Evolutionary conservation across 352 stramenopile genomes (phyloP).

Genomic region (Pythium aphanidermatum): DNA sequence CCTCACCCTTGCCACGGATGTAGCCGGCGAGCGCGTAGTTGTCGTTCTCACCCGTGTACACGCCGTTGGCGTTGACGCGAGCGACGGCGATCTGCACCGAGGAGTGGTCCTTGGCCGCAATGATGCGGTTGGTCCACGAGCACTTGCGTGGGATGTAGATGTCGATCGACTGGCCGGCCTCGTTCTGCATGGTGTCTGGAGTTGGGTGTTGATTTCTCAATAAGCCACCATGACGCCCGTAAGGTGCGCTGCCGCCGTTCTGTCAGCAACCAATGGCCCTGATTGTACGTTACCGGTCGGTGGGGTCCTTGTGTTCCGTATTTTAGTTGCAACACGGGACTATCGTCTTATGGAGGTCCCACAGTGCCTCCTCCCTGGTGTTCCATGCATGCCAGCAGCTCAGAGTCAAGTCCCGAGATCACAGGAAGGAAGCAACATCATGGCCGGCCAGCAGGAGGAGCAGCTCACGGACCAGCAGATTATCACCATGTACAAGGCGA

Average conservation of each 20-base stretch:
- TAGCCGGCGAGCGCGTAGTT: constrained; percentile 95
- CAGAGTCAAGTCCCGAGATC: too few species aligned
- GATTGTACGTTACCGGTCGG: constrained; percentile 80
- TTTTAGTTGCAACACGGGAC: not conserved
- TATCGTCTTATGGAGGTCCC: not conserved
- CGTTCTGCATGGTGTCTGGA: constrained; percentile 95
- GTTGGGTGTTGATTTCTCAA: constrained; percentile 63
- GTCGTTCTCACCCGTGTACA: constrained; percentile 96
- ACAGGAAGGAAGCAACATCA: constrained; percentile 10
- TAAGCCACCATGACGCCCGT: constrained; percentile 1
- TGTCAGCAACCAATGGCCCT: constrained; percentile 65
- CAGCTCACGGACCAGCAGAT: constrained; percentile 83
- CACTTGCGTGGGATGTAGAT: constrained; percentile 99
- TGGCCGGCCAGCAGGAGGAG: constrained; percentile 23
- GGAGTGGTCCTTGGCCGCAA: constrained; percentile 96
- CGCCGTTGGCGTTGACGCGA: constrained; percentile 95
- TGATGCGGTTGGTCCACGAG: constrained; percentile 98
- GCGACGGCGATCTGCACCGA: constrained; percentile 98
- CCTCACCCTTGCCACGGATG: constrained; percentile 95
- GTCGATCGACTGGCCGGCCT: constrained; percentile 95
- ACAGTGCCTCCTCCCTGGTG: constrained; percentile 1
- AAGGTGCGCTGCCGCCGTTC: not conserved
- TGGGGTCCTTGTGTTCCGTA: not conserved
- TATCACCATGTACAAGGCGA: constrained; percentile 82
- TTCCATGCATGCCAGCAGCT: too few species aligned